Conservation (phyloP, 768 basidiomycete species). For the Panaeolus papilionaceus region DNA sequence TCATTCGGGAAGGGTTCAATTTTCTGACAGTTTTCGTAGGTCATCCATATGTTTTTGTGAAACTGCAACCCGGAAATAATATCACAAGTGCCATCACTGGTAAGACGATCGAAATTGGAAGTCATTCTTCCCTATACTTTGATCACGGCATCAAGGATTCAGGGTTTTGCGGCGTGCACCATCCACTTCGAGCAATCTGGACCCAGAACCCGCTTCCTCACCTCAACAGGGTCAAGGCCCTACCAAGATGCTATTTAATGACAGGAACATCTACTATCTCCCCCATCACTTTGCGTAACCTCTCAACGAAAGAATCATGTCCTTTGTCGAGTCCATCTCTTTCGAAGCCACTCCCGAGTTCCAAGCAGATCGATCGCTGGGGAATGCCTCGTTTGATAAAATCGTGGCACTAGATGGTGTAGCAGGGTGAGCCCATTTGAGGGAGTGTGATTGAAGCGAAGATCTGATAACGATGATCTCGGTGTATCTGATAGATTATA, state of each 20-base stretch:
- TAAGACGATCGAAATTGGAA: too few species aligned
- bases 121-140: too few species aligned
- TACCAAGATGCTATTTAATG: neutral
- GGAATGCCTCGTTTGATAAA: neutral
- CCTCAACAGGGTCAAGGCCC: too few species aligned
- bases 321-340: constrained; percentile 1
- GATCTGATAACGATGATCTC: neutral
- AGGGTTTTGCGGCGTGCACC: neutral
- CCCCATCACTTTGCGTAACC: neutral
- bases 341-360: neutral
- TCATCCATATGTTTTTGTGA: too few species aligned
- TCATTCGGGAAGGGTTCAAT: too few species aligned
- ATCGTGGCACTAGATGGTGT: neutral
- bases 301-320: neutral
- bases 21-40: too few species aligned
- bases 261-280: neutral
- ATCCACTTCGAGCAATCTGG: neutral
- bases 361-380: neutral
- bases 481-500: neutral
- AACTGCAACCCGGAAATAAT: too few species aligned
- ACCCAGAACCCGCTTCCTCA: neutral
- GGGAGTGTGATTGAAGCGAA: neutral
- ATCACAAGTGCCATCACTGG: too few species aligned
- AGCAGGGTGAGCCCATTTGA: neutral
- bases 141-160: neutral